Conservation (phyloP, 768 basidiomycete genomes). For the Cytidiella melzeri region DNA sequence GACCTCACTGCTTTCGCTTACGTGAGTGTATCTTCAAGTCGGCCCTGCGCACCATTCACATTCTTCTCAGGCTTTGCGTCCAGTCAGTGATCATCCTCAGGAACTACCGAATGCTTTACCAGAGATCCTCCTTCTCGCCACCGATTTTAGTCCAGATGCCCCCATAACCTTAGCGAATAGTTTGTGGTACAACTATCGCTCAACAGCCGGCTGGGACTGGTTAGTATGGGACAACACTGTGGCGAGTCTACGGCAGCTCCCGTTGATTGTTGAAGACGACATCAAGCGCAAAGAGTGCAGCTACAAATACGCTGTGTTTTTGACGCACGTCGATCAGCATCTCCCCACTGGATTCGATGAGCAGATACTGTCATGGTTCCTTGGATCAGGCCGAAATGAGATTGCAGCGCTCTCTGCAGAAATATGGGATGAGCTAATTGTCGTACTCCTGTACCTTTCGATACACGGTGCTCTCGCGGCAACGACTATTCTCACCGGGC, state of each 20-base stretch:
- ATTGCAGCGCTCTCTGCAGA: conserved; percentile 52
- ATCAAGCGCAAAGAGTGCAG: conserved; percentile 46
- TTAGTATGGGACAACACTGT: conserved; percentile 82
- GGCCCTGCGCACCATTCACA: neutral
- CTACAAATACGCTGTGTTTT: conserved; percentile 61
- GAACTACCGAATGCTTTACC: conserved; percentile 37
- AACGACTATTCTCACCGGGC: conserved; percentile 64
- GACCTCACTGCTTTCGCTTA: conserved; percentile 59
- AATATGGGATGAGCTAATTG: conserved; percentile 60
- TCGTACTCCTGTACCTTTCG: conserved; percentile 57
- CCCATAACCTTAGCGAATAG: conserved; percentile 67
- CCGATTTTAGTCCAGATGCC: conserved; percentile 51
- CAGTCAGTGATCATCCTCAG: conserved; percentile 28
- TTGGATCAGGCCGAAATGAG: conserved; percentile 60
- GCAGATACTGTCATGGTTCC: conserved; percentile 67
- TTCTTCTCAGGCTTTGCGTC: conserved; percentile 33
- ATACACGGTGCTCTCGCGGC: conserved; percentile 64
- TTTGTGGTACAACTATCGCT: conserved; percentile 80
- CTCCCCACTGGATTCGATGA: conserved; percentile 67
- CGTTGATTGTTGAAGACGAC: conserved; percentile 44
- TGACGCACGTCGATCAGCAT: conserved; percentile 71
- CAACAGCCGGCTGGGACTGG: conserved; percentile 69
- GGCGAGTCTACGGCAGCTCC: conserved; percentile 65
- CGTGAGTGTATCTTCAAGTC: conserved; percentile 32
- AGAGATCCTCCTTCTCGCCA: conserved; percentile 63